Base-by-base conservation (phyloP, 371 early-diverging fungal genomes). In the Mucor circinelloides region DNA sequence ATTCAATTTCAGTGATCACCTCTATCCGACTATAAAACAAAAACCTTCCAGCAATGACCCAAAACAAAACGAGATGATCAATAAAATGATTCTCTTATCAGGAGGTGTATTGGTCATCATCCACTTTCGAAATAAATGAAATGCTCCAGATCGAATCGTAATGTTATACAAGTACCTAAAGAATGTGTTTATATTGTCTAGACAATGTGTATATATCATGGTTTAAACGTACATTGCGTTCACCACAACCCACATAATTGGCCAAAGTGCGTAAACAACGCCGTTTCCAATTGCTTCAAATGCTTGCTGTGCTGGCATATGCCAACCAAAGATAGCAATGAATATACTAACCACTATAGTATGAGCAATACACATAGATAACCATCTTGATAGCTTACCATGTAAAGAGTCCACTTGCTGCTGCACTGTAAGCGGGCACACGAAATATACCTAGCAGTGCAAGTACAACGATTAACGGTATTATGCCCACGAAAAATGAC, bases 161-260 rank as follows among this genome's bases (percentile, higher is more conserved):
- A 75, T 58, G 55, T 82, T 82, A 44, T 79, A 82, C 21, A 78
- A 56, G 19, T 67, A 71, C 81, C 80, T 80, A 70, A 58, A 46
- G 55, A 48, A 38, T 44, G 58, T 58, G 19, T 32, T 58, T 23
- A 40, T 44, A 21, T n/a, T 30, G 31, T 6, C 19, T 19, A 30
- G 28, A 25, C 28, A 44, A 9, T 0, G 12, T 7, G 8, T 17
- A 10, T 15, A 48, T n/a, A n/a, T n/a, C n/a, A 25, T 13, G 2
- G 4, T 12, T 31, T 6, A 19, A 57, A 0, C 64, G 64, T 72
- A 74, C 79, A 82, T 79, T 1, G 82, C 76, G 60, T 82, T 79
- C 1, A 76, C 44, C 1, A 82, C 82, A 34, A 82, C 76, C 82
- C 82, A 82, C 82, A 82, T 82, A 48, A 82, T 82, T 1, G 82